These are phyloP conservation scores for Zymoseptoria crescenta DNA, from an alignment of 2,329 filamentous ascomycete species.

Conservation along the genomic window DNA sequence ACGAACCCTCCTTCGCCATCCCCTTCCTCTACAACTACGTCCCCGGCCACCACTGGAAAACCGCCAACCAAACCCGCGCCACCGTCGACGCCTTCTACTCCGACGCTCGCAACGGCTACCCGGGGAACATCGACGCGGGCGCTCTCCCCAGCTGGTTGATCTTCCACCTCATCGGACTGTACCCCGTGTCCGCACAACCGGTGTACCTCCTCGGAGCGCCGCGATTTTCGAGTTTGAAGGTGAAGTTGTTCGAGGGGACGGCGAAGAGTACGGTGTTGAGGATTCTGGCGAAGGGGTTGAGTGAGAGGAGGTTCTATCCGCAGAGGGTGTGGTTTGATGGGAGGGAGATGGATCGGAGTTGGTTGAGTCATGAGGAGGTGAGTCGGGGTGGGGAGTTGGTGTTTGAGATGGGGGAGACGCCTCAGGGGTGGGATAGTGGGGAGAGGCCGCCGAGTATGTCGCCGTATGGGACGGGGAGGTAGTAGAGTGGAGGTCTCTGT, in stretches of 20 bases:
- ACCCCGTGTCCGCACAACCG: slow-evolving; percentile 42
- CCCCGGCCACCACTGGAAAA: slow-evolving; percentile 29
- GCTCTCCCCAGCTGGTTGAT: slow-evolving; percentile 45
- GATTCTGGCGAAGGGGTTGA: slow-evolving; percentile 10
- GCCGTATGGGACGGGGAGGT: background rate
- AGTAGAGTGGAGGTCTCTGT: no score
- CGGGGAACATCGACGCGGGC: slow-evolving; percentile 41
- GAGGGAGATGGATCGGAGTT: slow-evolving; percentile 8
- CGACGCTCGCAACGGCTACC: slow-evolving; percentile 34
- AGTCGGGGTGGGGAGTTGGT: slow-evolving; percentile 12
- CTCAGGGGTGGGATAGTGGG: slow-evolving; percentile 15
- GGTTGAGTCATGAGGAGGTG: slow-evolving; percentile 14
- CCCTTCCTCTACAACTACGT: slow-evolving; percentile 37
- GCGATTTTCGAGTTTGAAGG: slow-evolving; percentile 31
- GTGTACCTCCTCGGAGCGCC: slow-evolving; percentile 42
- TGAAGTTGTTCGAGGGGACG: slow-evolving; percentile 14
- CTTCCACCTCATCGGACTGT: slow-evolving; percentile 45
- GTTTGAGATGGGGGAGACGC: slow-evolving; percentile 13
- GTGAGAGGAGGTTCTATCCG: slow-evolving; percentile 10
- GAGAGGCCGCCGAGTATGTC: slow-evolving; percentile 13
- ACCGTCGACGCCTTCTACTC: slow-evolving; percentile 38
- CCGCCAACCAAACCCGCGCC: slow-evolving; percentile 28
- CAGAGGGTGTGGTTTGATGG: slow-evolving; percentile 14
- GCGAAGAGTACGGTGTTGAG: slow-evolving; percentile 4
- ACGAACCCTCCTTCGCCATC: slow-evolving; percentile 35